These are phyloP conservation scores for Fusarium siculi DNA, from an alignment of 2,329 filamentous ascomycete species.

Conservation along the genomic window DNA sequence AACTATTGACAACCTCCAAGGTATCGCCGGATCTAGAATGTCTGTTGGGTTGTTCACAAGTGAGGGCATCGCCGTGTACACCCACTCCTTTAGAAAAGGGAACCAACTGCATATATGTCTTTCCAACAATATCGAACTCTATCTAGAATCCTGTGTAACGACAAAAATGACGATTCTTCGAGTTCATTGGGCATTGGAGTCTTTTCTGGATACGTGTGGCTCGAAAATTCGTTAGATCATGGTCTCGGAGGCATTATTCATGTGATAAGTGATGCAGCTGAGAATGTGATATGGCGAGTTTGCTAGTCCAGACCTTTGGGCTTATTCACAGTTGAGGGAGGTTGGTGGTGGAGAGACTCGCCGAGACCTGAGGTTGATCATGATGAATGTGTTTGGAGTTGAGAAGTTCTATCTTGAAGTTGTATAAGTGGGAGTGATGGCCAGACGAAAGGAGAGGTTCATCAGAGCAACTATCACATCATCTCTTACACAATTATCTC, in stretches of 20 bases:
- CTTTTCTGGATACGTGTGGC: background rate
- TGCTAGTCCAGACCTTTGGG: background rate
- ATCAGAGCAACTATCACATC: background rate
- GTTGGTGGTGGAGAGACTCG: background rate
- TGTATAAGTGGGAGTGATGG: conserved; percentile 10
- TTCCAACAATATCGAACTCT: background rate
- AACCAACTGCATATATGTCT: conserved; percentile 2
- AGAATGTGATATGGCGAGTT: background rate
- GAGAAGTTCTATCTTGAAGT: background rate
- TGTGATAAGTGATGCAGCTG: background rate
- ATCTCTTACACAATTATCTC: background rate
- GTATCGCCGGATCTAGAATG: background rate
- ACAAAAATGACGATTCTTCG: background rate
- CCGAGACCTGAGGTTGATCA: background rate
- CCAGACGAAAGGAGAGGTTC: background rate
- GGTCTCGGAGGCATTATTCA: background rate
- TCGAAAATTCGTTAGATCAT: background rate
- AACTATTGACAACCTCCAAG: background rate
- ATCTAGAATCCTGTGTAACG: background rate
- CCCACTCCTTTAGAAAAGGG: background rate
- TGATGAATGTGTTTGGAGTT: background rate
- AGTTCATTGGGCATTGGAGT: background rate
- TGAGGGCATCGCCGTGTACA: conserved; percentile 8
- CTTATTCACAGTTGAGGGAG: background rate
- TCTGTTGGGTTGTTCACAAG: background rate